Base-by-base conservation (phyloP, 2,329 filamentous ascomycete genomes). In the Xylariales sp. region DNA sequence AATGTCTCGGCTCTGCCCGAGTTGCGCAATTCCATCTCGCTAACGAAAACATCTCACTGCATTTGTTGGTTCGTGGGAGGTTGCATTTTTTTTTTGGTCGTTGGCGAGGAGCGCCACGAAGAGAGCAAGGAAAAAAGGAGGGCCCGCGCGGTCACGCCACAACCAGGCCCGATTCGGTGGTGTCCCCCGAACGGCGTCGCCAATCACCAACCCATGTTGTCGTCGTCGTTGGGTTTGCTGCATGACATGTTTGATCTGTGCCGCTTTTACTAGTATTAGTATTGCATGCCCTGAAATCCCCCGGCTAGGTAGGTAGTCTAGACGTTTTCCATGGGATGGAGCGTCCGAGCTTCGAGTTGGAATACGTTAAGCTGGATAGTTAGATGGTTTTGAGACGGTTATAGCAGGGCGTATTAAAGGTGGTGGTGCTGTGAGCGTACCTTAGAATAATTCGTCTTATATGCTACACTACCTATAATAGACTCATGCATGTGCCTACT, bases 211-310 rank as follows among this genome's bases (percentile, higher is more conserved):
- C 12, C 30, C 49, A n/a, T 57, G 12, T 39, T 30, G 23, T n/a
- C 52, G 52, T 52, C n/a, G 28, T 45, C 5, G 8, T n/a, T 34
- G 43, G 55, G 28, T 45, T 23, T 41, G 61, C 45, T 53, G 43
- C 46, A 57, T 39, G 45, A 48, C 50, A 63, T 55, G 50, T 57
- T 60, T 59, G 56, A 49, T 59, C 30, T 58, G 54, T 64, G 62
- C 54, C 48, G 62, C 62, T 58, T 53, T 57, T 58, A 64, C 23
- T 23, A 23, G 23, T 23, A 23, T 23, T 23, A 23, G 23, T 23
- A 23, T 23, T 23, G 23, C 23, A 23, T 49, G 36, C 55, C 39
- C 3, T 57, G 53, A 12, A 14, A 58, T 46, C 62, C 46, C 12
- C 23, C 23, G 16, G 39, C 18, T 32, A 14, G 12, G 23, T 23